A percentile compares a stretch with the other conserved stretches of the same genome.
phyloP scores from a whole-genome alignment of 805 yeast species.

The Schwanniomyces polymorphus region DNA sequence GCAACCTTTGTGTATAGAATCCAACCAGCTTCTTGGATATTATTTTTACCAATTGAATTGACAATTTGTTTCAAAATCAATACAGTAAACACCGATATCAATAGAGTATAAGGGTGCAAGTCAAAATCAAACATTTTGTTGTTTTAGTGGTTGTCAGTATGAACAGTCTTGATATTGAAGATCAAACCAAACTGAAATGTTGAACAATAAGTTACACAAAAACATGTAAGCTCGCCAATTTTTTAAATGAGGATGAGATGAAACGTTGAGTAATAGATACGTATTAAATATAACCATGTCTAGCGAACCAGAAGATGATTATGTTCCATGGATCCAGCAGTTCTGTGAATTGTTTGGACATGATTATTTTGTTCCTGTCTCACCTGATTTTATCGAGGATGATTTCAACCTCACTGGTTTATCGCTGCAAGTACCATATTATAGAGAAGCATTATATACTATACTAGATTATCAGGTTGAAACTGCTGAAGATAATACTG shows the following conservation, averaged over 20 bases:
- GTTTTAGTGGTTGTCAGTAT: background rate
- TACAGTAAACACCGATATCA: slow-evolving; percentile 31
- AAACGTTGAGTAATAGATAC: background rate
- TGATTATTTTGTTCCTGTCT: slow-evolving; percentile 89
- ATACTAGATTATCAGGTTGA: slow-evolving; percentile 79
- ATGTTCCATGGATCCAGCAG: slow-evolving; percentile 79
- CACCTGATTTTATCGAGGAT: slow-evolving; percentile 91
- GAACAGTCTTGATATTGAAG: background rate
- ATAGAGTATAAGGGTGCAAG: slow-evolving; percentile 32
- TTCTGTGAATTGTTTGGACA: slow-evolving; percentile 80
- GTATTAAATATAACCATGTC: slow-evolving; percentile 24
- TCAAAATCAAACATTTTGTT: slow-evolving; percentile 20
- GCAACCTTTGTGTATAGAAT: slow-evolving; percentile 29
- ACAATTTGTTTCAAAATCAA: slow-evolving; percentile 38
- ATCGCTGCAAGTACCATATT: slow-evolving; percentile 80
- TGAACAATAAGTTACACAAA: background rate
- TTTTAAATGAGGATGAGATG: slow-evolving; percentile 2
- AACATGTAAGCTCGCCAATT: background rate
- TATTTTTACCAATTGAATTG: slow-evolving; percentile 32
- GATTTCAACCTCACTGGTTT: slow-evolving; percentile 95
- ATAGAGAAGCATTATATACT: slow-evolving; percentile 87
- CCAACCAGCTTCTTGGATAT: slow-evolving; percentile 40
- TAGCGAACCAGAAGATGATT: slow-evolving; percentile 50
- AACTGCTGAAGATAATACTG: slow-evolving; percentile 36
- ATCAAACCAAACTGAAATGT: background rate